Evolutionary conservation across 139 green algal species (phyloP).

Genomic region (Yamagishiella unicocca): DNA sequence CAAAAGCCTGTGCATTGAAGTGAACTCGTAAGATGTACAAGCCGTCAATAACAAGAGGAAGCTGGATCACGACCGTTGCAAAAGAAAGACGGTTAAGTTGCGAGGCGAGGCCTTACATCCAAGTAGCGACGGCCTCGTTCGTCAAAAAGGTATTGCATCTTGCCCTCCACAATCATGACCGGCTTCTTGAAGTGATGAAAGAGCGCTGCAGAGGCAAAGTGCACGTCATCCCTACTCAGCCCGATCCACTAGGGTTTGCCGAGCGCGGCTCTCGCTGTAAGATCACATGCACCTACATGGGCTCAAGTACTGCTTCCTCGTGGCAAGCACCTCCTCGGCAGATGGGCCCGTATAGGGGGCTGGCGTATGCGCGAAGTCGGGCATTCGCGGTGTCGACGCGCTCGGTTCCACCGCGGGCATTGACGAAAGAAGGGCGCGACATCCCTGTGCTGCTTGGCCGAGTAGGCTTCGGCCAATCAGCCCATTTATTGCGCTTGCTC

Average conservation of each 20-base stretch:
- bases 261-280: background rate
- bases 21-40: background rate
- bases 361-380: constrained; percentile 73
- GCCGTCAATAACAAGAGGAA: no score
- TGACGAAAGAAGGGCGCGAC: background rate
- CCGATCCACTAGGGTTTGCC: background rate
- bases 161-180: constrained; percentile 96
- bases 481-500: background rate
- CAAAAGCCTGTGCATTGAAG: constrained; percentile 96
- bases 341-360: constrained; percentile 84
- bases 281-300: constrained; percentile 69
- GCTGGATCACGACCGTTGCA: no score
- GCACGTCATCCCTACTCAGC: background rate
- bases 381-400: constrained; percentile 13
- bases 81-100: no score
- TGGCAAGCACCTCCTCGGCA: constrained; percentile 83
- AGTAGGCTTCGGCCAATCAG: background rate
- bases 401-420: background rate
- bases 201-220: constrained; percentile 78
- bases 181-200: constrained; percentile 91
- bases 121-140: constrained; percentile 92
- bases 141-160: constrained; percentile 98
- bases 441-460: background rate
- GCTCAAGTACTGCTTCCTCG: constrained; percentile 87
- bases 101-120: constrained; percentile 81